Evolutionary conservation across 1,139 yeast species (phyloP), one percentile per base, ranked within the genome.

Genomic region (Geotrichum citri-aurantii): DNA sequence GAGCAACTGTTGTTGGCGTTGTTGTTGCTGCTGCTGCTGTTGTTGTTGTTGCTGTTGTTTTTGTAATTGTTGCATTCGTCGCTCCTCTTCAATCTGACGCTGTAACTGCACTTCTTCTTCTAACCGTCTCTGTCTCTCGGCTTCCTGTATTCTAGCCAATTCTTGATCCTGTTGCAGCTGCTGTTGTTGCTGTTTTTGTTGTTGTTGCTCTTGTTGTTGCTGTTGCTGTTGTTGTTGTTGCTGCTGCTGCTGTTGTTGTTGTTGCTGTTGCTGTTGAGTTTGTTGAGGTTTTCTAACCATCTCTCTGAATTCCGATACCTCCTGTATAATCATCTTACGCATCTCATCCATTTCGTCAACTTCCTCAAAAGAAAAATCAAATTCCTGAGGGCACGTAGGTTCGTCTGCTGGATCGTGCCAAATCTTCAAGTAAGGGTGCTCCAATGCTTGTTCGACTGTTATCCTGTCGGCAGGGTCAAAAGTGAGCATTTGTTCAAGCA

Each of bases 321-420:
- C 98, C 50, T 88, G 85, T 40, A 89, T 73, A 49, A 93, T 89
- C 81, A 90, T 82, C 63, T 81, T 79, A 66, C 83, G 83, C 88
- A 93, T 87, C 27, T 81, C 76, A 12, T 82, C 87, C 71, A 89
- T 78, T 65, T 91, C 97, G 63, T 90, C 92, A 47, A 88, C 87
- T 14, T 83, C 86, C 74, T 93, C 99, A 71, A 93, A 93, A 6
- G 89, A 79, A 70, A 93, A 93, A 70, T 93, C 97, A 72, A 93
- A 92, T 67, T 87, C 86, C 2, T 82, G 77, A 56, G 85, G 84
- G 71, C 97, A 91, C 50, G 80, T 85, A 3, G 97, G 97, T 72
- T 93, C 99, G 70, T 93, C 99, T 33, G 84, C 82, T 2, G 97
- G 96, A 69, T 93, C 99, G 71, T 92, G 98, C 99, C 99, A 93